These are phyloP conservation scores for Metschnikowia sp. DNA, from an alignment of 805 yeast genomes.

Conservation along the genomic window DNA sequence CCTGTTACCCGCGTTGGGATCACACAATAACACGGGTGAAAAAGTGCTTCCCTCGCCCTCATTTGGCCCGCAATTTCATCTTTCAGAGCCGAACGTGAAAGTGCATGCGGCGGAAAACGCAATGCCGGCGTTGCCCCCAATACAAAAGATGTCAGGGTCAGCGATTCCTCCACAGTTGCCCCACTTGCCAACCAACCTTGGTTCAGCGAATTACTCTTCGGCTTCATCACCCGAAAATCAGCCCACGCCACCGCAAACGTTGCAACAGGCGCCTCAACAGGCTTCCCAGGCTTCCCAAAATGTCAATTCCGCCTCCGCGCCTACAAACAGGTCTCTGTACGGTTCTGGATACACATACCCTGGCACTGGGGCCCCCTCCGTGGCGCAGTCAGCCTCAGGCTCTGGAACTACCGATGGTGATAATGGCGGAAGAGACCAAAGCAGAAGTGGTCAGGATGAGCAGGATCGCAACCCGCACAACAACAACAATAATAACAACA, in stretches of 20 bases:
- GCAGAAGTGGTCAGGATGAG: slow-evolving; percentile 1
- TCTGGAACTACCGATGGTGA: background rate
- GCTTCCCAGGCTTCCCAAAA: background rate
- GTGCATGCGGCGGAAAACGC: slow-evolving; percentile 9
- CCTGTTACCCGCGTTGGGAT: slow-evolving; percentile 32
- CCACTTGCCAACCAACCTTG: slow-evolving; percentile 16
- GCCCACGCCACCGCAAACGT: background rate
- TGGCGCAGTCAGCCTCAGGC: background rate
- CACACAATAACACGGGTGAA: slow-evolving; percentile 3
- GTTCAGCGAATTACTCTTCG: slow-evolving; percentile 4
- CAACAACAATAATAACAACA: slow-evolving; percentile 4
- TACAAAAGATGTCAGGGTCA: slow-evolving; percentile 20
- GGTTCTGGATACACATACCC: slow-evolving; percentile 2
- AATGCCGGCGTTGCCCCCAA: slow-evolving; percentile 18
- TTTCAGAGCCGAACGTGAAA: slow-evolving; percentile 13
- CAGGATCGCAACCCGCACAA: slow-evolving; percentile 2
- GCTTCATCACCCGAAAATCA: slow-evolving; percentile 8
- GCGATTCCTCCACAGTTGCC: slow-evolving; percentile 21
- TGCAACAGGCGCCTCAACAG: background rate
- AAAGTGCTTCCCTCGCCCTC: slow-evolving; percentile 38
- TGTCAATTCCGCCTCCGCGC: background rate
- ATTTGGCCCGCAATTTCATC: slow-evolving; percentile 44
- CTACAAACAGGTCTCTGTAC: background rate
- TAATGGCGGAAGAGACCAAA: background rate
- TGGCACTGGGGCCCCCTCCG: background rate